These are phyloP conservation scores for Apophysomyces elegans DNA, from an alignment of 371 early-diverging fungal genomes.

Conservation along the genomic window DNA sequence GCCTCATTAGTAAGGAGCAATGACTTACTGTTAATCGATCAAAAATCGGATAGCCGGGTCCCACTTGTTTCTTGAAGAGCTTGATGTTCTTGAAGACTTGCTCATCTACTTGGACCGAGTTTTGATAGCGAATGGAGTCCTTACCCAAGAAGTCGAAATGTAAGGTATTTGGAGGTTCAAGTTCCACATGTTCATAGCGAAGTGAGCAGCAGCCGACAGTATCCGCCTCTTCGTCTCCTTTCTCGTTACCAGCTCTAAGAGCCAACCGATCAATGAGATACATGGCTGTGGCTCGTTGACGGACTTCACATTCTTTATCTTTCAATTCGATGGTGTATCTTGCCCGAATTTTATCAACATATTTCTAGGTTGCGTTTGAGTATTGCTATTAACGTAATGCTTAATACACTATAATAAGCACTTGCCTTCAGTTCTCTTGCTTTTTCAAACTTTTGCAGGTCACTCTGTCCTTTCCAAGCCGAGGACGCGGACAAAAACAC, in stretches of 20 bases:
- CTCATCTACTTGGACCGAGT: slow-evolving; percentile 81
- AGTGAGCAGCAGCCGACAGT: slow-evolving; percentile 98
- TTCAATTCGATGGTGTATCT: slow-evolving; percentile 81
- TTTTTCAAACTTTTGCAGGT: slow-evolving; percentile 95
- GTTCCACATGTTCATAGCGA: slow-evolving; percentile 88
- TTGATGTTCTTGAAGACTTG: slow-evolving; percentile 93
- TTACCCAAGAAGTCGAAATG: slow-evolving; percentile 98
- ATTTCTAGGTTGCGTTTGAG: slow-evolving; percentile 43
- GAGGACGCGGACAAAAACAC: slow-evolving; percentile 92
- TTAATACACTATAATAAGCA: not conserved
- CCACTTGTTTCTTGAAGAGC: slow-evolving; percentile 77
- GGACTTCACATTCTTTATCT: slow-evolving; percentile 74
- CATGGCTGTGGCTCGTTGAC: slow-evolving; percentile 95
- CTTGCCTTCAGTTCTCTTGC: slow-evolving; percentile 86
- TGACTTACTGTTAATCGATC: slow-evolving; percentile 81
- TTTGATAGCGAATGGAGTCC: slow-evolving; percentile 95
- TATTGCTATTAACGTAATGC: not conserved
- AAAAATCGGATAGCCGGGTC: slow-evolving; percentile 83
- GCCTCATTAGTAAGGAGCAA: not conserved
- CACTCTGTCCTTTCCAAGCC: slow-evolving; percentile 95
- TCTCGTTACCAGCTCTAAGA: slow-evolving; percentile 97
- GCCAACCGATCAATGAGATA: slow-evolving; percentile 95
- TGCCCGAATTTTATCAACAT: slow-evolving; percentile 76
- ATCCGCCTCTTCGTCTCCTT: slow-evolving; percentile 97
- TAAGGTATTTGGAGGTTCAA: slow-evolving; percentile 78